Conservation (phyloP, 202 grass and related monocot genomes). For the Elaeis oleifera region DNA sequence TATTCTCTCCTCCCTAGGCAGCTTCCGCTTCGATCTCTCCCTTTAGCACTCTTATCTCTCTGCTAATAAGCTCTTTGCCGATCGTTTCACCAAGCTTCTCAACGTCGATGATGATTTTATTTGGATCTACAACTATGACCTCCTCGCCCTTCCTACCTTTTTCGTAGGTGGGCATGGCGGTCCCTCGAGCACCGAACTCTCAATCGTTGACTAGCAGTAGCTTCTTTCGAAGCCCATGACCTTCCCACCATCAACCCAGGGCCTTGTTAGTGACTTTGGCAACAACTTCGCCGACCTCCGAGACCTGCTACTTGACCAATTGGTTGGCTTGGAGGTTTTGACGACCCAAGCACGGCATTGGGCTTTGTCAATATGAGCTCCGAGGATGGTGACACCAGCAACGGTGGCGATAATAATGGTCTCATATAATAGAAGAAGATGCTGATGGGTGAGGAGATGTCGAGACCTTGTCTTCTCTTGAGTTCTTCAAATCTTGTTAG, state of each 20-base stretch:
- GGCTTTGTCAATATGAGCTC: too few relatives aligned
- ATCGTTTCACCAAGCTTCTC: too few relatives aligned
- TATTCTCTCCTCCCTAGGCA: too few relatives aligned
- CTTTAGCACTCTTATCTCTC: too few relatives aligned
- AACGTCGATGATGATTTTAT: too few relatives aligned
- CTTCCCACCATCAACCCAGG: conserved; percentile 1
- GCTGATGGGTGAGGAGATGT: not conserved
- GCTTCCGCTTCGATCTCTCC: too few relatives aligned
- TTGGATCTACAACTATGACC: too few relatives aligned
- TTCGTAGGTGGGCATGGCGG: conserved; percentile 1
- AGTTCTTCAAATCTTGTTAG: conserved; percentile 1
- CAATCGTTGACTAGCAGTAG: conserved; percentile 6
- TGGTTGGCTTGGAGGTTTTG: conserved; percentile 15
- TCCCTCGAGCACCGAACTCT: not conserved
- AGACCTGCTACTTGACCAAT: conserved; percentile 16
- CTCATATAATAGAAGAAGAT: not conserved
- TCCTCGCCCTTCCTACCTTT: too few relatives aligned
- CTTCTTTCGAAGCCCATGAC: conserved; percentile 1
- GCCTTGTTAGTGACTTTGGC: not conserved
- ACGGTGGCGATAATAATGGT: not conserved
- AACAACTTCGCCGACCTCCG: conserved; percentile 11
- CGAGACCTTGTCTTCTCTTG: conserved; percentile 1
- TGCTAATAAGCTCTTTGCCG: too few relatives aligned
- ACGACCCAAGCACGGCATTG: not conserved
- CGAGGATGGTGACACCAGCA: not conserved